These are phyloP conservation scores for Xylaria sp. DNA, from an alignment of 2,329 filamentous ascomycete species.

Conservation along the genomic window DNA sequence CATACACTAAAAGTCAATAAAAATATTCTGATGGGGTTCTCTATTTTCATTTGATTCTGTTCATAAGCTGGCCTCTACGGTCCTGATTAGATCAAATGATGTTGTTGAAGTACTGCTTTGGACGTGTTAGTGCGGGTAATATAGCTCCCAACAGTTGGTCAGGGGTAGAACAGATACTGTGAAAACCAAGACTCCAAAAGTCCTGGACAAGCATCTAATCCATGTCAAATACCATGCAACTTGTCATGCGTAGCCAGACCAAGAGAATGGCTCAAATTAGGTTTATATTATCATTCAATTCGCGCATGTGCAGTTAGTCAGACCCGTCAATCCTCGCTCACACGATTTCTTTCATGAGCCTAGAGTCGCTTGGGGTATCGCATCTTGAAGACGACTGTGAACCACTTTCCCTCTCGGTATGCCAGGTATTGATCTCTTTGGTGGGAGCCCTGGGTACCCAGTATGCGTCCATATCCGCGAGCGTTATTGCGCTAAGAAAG, in stretches of 20 bases:
- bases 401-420: neutral
- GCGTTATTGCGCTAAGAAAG: slow-evolving; percentile 12
- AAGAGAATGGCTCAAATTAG: neutral
- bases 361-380: slow-evolving; percentile 24
- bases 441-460: neutral
- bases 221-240: neutral
- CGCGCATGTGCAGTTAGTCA: slow-evolving; percentile 1
- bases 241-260: too few relatives aligned
- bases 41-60: neutral
- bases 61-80: neutral
- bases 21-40: neutral
- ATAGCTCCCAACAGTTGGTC: neutral
- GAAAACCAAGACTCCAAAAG: neutral
- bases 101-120: neutral
- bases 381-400: slow-evolving; percentile 24
- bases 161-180: neutral
- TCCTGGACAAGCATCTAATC: neutral
- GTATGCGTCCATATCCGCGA: slow-evolving; percentile 17
- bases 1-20: neutral
- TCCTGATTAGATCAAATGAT: neutral
- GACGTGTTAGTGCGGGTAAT: neutral
- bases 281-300: slow-evolving; percentile 12
- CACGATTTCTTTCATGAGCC: slow-evolving; percentile 2
- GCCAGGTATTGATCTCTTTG: slow-evolving; percentile 2
- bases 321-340: neutral